Base-by-base conservation (phyloP, 2,329 filamentous ascomycete genomes). In the Ascochyta pisi region DNA sequence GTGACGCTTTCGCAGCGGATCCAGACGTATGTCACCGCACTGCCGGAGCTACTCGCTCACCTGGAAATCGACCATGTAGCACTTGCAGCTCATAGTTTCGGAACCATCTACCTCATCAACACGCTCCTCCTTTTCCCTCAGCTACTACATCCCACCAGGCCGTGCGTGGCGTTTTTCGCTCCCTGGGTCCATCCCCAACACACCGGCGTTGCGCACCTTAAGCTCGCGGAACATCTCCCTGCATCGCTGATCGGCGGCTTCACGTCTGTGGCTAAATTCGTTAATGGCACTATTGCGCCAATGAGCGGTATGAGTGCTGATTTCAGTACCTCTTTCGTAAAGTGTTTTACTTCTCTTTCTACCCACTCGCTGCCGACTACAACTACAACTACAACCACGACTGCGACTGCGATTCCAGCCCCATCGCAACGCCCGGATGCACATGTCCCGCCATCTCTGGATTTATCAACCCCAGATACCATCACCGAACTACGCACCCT, bases 161-260 rank as follows among this genome's bases (percentile, higher is more conserved):
- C 64, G 12, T 66, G 64, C 37, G 56, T 63, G 33, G 50, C 58
- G 19, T 62, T 68, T 38, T 67, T 66, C 38, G 63, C 65, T 13
- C 67, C 67, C 0, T 69, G 67, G 65, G 64, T 69, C 0, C 66
- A 67, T 42, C 62, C 53, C 1, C 61, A 54, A 0, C 64, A 70
- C 34, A 57, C 65, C 8, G 50, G 56, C 15, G 24, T 66, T 15
- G 31, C 24, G 10, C 53, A 58, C 6, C 19, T 67, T 31, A 42
- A 53, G 33, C 63, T 58, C 3, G 51, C 60, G 1, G 60, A 57
- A 15, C 44, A 62, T 10, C 52, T 68, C 16, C 66, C 66, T 6
- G 48, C 54, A 16, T 16, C 53, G 2, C 10, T 64, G 24, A 61
- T 68, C n/a, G 62, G 63, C 15, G 46, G 47, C 19, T 66, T 67